phyloP scores from a whole-genome alignment of 257 asterid species.

The Ocimum tenuiflorum region DNA sequence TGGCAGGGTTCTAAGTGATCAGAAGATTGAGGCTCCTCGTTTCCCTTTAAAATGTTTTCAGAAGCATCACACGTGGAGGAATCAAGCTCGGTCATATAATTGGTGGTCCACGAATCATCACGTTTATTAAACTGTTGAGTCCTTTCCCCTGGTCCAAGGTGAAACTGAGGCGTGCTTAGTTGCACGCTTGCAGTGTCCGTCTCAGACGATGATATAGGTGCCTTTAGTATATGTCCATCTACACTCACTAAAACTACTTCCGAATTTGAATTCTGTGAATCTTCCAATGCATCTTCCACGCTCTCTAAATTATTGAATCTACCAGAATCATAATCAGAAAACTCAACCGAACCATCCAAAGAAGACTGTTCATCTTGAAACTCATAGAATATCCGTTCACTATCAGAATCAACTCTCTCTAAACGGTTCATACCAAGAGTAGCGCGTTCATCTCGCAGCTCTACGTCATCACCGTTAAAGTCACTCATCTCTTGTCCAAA shows the following conservation, averaged over 20 bases:
- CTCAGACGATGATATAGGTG: constrained; percentile 71
- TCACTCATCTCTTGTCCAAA: constrained; percentile 32
- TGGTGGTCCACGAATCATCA: constrained; percentile 43
- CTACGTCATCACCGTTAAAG: constrained; percentile 32
- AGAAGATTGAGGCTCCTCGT: constrained; percentile 17
- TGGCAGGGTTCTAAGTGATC: constrained; percentile 27
- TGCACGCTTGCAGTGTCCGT: constrained; percentile 49
- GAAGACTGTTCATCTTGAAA: constrained; percentile 70
- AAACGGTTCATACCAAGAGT: constrained; percentile 58
- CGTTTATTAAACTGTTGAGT: constrained; percentile 37
- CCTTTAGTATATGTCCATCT: constrained; percentile 82
- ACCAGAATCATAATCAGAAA: constrained; percentile 58
- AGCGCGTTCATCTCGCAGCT: constrained; percentile 55
- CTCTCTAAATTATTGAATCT: constrained; percentile 54
- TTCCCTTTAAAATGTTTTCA: constrained; percentile 15
- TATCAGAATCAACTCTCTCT: constrained; percentile 73
- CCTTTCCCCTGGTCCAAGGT: constrained; percentile 70
- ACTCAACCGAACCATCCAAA: constrained; percentile 51
- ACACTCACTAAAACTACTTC: constrained; percentile 91
- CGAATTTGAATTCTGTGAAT: constrained; percentile 51
- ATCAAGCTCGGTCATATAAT: constrained; percentile 36
- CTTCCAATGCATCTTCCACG: constrained; percentile 51
- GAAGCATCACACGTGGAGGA: constrained; percentile 23
- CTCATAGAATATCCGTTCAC: constrained; percentile 61
- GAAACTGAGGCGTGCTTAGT: constrained; percentile 58